phyloP scores from a whole-genome alignment of 2,329 filamentous ascomycete species.

The Hawksworthiomyces lignivorus region DNA sequence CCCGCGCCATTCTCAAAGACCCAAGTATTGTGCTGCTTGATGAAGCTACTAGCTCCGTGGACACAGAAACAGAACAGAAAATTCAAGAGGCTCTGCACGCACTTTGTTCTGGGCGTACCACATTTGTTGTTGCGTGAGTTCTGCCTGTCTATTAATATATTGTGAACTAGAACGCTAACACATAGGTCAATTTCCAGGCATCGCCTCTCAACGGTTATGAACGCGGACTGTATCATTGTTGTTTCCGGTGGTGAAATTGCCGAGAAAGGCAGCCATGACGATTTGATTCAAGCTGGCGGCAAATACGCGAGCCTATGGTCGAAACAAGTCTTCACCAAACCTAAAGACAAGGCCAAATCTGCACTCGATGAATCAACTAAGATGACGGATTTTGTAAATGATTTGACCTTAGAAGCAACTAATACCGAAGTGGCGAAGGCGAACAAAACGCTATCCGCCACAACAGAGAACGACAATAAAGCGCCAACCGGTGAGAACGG shows the following conservation, averaged over 20 bases:
- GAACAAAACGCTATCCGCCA: slow-evolving; percentile 18
- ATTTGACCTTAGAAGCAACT: slow-evolving; percentile 28
- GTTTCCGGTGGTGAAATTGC: slow-evolving; percentile 54
- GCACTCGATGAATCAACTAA: slow-evolving; percentile 16
- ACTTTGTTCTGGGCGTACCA: slow-evolving; percentile 55
- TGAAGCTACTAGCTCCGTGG: slow-evolving; percentile 71
- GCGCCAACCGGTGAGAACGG: background rate
- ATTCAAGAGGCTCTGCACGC: slow-evolving; percentile 55
- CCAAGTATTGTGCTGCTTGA: slow-evolving; percentile 72
- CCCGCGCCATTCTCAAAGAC: slow-evolving; percentile 63
- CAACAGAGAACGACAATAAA: background rate
- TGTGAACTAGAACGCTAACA: too few relatives aligned
- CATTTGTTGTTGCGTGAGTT: slow-evolving; percentile 56
- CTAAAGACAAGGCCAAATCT: slow-evolving; percentile 31
- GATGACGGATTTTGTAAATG: slow-evolving; percentile 25
- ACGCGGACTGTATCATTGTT: slow-evolving; percentile 60
- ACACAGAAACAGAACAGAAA: slow-evolving; percentile 60
- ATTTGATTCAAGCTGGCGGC: slow-evolving; percentile 49
- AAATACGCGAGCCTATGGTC: slow-evolving; percentile 60
- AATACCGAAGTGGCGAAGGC: slow-evolving; percentile 28
- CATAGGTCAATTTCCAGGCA: slow-evolving; percentile 42
- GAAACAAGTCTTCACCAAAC: slow-evolving; percentile 45
- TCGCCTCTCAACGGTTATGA: slow-evolving; percentile 63
- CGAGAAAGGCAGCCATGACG: slow-evolving; percentile 56
- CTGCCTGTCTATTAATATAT: too few relatives aligned